phyloP scores from a whole-genome alignment of 768 basidiomycete species.

The Psilocybe subaeruginosa region DNA sequence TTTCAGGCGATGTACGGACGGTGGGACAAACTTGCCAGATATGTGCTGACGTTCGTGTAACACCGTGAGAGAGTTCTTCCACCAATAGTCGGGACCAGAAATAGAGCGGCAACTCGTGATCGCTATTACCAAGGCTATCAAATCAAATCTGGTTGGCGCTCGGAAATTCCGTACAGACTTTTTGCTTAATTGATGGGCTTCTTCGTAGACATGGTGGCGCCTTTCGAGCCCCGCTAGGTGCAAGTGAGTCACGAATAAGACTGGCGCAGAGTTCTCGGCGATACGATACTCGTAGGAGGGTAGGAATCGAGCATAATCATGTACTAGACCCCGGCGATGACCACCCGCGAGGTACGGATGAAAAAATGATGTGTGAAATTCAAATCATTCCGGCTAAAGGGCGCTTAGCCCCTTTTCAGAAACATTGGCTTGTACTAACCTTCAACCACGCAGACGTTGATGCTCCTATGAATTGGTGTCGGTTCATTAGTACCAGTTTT shows the following conservation, averaged over 20 bases:
- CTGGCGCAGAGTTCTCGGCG: neutral
- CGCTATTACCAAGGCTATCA: neutral
- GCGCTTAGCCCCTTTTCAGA: constrained; percentile 4
- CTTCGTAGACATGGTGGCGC: neutral
- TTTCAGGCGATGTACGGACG: neutral
- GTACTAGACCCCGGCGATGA: neutral
- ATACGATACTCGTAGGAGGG: neutral
- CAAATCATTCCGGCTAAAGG: constrained; percentile 4
- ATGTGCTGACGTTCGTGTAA: neutral
- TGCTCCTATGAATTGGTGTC: neutral
- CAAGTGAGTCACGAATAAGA: neutral
- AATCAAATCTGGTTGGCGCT: constrained; percentile 1
- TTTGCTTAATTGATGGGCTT: neutral
- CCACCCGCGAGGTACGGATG: neutral
- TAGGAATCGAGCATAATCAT: neutral
- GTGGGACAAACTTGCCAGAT: neutral
- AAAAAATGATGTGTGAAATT: neutral
- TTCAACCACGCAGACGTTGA: neutral
- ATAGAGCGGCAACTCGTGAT: neutral
- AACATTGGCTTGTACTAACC: neutral
- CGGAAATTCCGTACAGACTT: neutral
- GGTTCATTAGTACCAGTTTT: neutral
- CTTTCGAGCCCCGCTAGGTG: neutral
- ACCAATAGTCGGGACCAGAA: neutral
- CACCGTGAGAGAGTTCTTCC: neutral